A percentile compares a stretch with the other conserved stretches of the same genome.
These are phyloP conservation scores for Gillenia trifoliata DNA, from an alignment of 306 rosid genomes.

Conservation along the genomic window DNA sequence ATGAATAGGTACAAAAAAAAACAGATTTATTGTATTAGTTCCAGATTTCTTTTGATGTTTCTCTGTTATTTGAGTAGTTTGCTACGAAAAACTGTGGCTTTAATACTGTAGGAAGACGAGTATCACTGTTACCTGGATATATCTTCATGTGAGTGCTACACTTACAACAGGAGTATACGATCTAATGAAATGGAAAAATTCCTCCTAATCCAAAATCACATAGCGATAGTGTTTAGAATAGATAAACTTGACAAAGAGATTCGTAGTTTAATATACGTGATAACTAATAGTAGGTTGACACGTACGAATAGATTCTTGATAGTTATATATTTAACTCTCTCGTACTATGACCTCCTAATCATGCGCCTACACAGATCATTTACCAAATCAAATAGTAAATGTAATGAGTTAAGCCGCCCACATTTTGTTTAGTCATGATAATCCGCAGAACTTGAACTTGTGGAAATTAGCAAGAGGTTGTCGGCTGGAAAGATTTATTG, in stretches of 20 bases:
- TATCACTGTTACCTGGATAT: too few relatives aligned
- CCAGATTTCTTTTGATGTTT: too few relatives aligned
- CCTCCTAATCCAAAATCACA: too few relatives aligned
- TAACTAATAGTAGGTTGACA: neutral
- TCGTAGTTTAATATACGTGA: neutral
- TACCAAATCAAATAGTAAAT: neutral
- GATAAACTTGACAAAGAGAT: neutral
- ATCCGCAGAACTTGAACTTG: neutral
- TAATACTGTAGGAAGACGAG: too few relatives aligned
- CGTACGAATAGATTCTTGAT: neutral
- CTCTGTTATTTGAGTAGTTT: too few relatives aligned
- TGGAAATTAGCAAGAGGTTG: too few relatives aligned
- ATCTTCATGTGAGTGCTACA: neutral
- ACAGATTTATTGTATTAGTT: neutral
- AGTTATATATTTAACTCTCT: neutral
- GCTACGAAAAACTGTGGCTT: too few relatives aligned
- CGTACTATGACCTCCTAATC: neutral
- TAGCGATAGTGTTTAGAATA: neutral
- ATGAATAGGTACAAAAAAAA: neutral
- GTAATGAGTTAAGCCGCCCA: neutral
- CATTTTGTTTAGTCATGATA: neutral
- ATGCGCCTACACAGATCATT: too few relatives aligned
- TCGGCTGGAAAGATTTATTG: neutral
- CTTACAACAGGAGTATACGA: neutral
- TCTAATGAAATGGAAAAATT: too few relatives aligned